These are phyloP conservation scores for Gnetum montanum DNA, from an alignment of 75 land plant species.

Conservation along the genomic window DNA sequence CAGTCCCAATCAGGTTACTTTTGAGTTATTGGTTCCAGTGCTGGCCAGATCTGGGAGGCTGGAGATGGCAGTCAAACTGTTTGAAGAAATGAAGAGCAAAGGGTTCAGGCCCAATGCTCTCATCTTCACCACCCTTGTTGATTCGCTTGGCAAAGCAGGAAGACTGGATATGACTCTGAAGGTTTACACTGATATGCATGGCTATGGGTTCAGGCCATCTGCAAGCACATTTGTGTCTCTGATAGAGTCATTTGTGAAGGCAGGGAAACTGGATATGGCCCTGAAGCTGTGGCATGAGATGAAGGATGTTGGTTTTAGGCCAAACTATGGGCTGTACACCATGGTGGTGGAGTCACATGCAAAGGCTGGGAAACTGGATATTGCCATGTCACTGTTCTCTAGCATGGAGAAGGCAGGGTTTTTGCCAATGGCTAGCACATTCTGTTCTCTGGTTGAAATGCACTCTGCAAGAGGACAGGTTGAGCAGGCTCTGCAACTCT, in stretches of 20 bases:
- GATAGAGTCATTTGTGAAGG: conserved; percentile 60
- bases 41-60: conserved; percentile 68
- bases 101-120: conserved; percentile 22
- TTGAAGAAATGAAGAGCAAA: conserved; percentile 47
- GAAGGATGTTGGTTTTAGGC: conserved; percentile 54
- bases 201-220: conserved; percentile 39
- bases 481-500: conserved; percentile 59
- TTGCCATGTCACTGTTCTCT: conserved; percentile 50
- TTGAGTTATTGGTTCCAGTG: conserved; percentile 67
- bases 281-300: conserved; percentile 74
- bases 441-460: conserved; percentile 58
- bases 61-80: conserved; percentile 59
- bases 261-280: conserved; percentile 74
- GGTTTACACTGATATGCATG: conserved; percentile 57
- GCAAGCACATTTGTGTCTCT: conserved; percentile 49
- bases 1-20: conserved; percentile 38
- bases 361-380: conserved; percentile 65
- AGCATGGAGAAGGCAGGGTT: conserved; percentile 85
- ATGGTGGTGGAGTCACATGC: conserved; percentile 78
- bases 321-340: conserved; percentile 64
- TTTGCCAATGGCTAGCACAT: conserved; percentile 67
- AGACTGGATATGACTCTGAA: conserved; percentile 57
- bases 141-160: conserved; percentile 76
- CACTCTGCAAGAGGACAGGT: conserved; percentile 58
- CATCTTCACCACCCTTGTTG: conserved; percentile 54